Base-by-base conservation (phyloP, 2,329 filamentous ascomycete genomes). In the Diaporthe sp. region DNA sequence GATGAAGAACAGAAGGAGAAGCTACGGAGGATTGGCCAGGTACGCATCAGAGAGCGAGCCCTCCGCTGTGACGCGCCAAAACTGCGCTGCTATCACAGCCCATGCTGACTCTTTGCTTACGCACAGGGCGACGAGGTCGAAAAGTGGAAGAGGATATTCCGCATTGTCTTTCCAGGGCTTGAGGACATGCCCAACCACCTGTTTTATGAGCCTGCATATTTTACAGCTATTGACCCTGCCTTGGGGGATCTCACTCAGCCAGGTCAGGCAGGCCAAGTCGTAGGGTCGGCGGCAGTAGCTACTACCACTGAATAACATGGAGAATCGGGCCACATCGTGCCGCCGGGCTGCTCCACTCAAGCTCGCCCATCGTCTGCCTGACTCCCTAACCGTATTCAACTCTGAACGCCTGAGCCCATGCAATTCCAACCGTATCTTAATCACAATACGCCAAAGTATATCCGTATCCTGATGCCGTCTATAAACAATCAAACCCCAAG, bases 1-100 rank as follows among this genome's bases (percentile, higher is more conserved):
- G 85, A 89, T 57, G 85, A 87, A 42, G 82, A 90, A 22, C 79
- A 81, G 68, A 78, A 80, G 76, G 80, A 79, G 28, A 73, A 73
- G 63, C 72, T 81, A 7, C 76, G 76, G 8, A 71, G 72, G 12
- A 76, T 80, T 31, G 77, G 78, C 68, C 79, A 80, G 73, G 17
- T 75, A 3, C 37, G 76, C 20, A 17, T 68, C 53, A 15, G 72
- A 80, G 55, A 75, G 75, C n/a, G 58, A 78, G 25, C 37, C 10
- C 34, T 37, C 42, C 34, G 42, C 28, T 20, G 37, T 31, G 13
- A 20, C 31, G 44, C 9, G 34, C 5, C 25, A n/a, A 13, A 34
- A 12, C 31, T 34, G 28, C 22, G 44, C 47, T 22, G 47, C 28
- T 5, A 9, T 13, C 8, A 53, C 65, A 70, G 76, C 42, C 76